A percentile compares a stretch with the other conserved stretches of the same genome.
Evolutionary conservation across 805 yeast species (phyloP).

Genomic region (Candida krabiensis): DNA sequence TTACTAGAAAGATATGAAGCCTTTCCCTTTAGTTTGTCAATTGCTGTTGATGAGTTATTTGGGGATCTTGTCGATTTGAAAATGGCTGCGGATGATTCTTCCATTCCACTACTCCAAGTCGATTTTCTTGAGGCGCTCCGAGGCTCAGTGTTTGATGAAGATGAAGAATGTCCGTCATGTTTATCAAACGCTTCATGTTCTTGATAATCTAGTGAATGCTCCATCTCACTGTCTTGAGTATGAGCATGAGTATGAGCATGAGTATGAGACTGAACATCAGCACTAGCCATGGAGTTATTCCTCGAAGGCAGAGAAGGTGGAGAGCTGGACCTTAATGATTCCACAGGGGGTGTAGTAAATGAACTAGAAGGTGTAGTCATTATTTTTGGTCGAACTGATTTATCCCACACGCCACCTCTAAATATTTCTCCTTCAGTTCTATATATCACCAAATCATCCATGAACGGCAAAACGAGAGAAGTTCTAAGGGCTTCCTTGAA

Average conservation of each 20-base stretch:
- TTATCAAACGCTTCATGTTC: neutral
- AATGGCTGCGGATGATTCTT: slow-evolving; percentile 32
- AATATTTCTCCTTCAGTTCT: slow-evolving; percentile 67
- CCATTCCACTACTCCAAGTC: neutral
- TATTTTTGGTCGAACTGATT: slow-evolving; percentile 25
- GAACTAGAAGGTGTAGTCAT: neutral
- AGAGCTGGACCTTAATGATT: neutral
- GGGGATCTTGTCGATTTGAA: slow-evolving; percentile 14
- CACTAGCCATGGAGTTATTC: neutral
- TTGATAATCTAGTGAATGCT: no score
- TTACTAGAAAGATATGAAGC: slow-evolving; percentile 26
- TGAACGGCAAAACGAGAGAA: slow-evolving; percentile 77
- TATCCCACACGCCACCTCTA: slow-evolving; percentile 94
- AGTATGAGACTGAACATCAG: neutral
- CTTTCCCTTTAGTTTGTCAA: slow-evolving; percentile 14
- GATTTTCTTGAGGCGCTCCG: slow-evolving; percentile 1
- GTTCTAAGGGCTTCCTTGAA: slow-evolving; percentile 78
- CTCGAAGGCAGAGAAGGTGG: slow-evolving; percentile 10
- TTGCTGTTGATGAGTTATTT: slow-evolving; percentile 3
- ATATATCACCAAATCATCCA: slow-evolving; percentile 83
- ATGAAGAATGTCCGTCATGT: neutral
- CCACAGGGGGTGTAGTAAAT: neutral
- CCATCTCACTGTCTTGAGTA: neutral
- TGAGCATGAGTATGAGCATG: neutral
- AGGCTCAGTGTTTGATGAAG: slow-evolving; percentile 1